Evolutionary conservation across 805 yeast genomes (phyloP).

Genomic region (Wickerhamiella sergipiensis): DNA sequence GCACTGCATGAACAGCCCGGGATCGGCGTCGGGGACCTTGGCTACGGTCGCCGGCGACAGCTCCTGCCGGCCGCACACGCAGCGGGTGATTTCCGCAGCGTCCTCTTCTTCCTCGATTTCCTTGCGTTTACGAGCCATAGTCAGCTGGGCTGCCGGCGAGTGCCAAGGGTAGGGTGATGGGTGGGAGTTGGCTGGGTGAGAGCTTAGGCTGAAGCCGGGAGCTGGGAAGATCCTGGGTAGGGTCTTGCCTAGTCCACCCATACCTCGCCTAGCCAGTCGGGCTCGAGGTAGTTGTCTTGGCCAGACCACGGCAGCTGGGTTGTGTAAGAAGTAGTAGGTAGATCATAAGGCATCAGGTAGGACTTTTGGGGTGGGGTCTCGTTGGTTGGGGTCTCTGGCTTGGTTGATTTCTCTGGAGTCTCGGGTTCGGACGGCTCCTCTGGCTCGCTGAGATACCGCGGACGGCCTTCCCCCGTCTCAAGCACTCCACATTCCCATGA

Average conservation of each 20-base stretch:
- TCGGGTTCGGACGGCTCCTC: background rate
- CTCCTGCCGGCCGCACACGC: conserved; percentile 42
- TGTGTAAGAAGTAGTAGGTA: conserved; percentile 35
- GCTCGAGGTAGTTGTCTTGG: conserved; percentile 1
- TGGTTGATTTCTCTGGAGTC: too few species aligned
- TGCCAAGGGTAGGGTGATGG: background rate
- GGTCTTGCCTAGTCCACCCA: background rate
- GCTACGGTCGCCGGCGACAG: conserved; percentile 24
- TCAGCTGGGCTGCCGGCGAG: background rate
- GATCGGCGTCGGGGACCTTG: conserved; percentile 49
- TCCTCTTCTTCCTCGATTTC: conserved; percentile 9
- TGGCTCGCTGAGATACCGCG: background rate
- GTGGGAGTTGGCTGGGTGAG: background rate
- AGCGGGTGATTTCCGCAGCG: conserved; percentile 37
- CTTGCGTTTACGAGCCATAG: conserved; percentile 7
- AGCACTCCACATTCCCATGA: conserved; percentile 47
- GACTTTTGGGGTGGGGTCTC: background rate
- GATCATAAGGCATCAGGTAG: conserved; percentile 33
- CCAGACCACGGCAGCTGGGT: conserved; percentile 37
- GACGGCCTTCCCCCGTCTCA: background rate
- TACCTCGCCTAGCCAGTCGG: conserved; percentile 2
- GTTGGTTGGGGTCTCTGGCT: background rate
- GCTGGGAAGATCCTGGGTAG: too few species aligned
- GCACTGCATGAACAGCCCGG: conserved; percentile 91
- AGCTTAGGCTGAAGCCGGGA: too few species aligned